Conservation (phyloP, 2,329 filamentous ascomycete species). For the Aspergillus fischeri region DNA sequence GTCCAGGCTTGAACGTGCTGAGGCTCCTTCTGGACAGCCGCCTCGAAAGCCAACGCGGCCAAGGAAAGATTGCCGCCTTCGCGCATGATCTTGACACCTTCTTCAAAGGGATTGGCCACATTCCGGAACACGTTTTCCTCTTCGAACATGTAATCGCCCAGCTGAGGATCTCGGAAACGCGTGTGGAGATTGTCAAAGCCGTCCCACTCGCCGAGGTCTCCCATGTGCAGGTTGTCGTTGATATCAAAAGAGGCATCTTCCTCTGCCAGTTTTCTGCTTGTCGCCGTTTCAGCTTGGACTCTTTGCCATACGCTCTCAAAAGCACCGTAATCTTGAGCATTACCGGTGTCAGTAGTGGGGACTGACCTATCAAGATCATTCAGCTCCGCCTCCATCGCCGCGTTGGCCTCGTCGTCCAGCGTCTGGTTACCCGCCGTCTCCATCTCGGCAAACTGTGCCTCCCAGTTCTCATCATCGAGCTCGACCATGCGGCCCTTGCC, state of each 20-base stretch:
- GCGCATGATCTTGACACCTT: constrained; percentile 88
- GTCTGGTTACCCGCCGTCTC: constrained; percentile 55
- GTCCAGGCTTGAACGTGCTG: constrained; percentile 91
- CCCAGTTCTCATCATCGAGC: constrained; percentile 90
- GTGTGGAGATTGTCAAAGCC: constrained; percentile 67
- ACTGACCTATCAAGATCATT: constrained; percentile 85
- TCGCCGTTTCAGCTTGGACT: constrained; percentile 43
- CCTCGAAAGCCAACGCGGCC: constrained; percentile 91
- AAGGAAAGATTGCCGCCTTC: constrained; percentile 92
- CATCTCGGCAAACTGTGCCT: constrained; percentile 90
- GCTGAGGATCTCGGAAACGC: constrained; percentile 67
- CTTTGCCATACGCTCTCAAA: constrained; percentile 72
- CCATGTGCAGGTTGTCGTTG: constrained; percentile 51
- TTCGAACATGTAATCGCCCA: constrained; percentile 93
- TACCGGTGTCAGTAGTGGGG: constrained; percentile 60
- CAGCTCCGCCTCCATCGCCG: constrained; percentile 78
- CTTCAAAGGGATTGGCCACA: constrained; percentile 79
- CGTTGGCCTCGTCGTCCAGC: constrained; percentile 61
- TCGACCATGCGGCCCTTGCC: constrained; percentile 81
- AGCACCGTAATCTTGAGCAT: constrained; percentile 64
- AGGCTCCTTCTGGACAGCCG: constrained; percentile 84
- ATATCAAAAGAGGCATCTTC: constrained; percentile 57
- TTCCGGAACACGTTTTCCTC: constrained; percentile 85
- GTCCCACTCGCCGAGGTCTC: constrained; percentile 77
- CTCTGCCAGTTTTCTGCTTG: constrained; percentile 56